Conservation (phyloP, 2,329 filamentous ascomycete genomes). For the Hypoxylon sp. region DNA sequence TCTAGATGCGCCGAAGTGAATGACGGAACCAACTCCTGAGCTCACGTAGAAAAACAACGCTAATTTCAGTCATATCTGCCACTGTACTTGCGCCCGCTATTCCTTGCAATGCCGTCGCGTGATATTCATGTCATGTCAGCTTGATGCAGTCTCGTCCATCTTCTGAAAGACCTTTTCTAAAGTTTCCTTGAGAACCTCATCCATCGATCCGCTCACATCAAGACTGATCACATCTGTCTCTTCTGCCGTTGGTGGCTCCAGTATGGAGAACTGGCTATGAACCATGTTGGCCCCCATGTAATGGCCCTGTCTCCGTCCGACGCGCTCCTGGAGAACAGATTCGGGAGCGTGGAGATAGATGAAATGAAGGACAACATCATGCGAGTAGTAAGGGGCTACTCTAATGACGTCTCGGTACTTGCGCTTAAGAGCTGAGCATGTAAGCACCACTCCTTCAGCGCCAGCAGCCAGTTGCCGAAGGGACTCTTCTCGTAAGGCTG, state of each 20-base stretch:
- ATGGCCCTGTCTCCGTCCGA: conserved; percentile 81
- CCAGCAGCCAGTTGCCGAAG: conserved; percentile 68
- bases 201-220: conserved; percentile 72
- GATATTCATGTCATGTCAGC: conserved; percentile 32
- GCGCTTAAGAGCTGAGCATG: conserved; percentile 95
- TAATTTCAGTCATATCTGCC: conserved; percentile 24
- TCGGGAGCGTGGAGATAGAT: conserved; percentile 88
- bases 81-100: conserved; percentile 11
- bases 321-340: conserved; percentile 79
- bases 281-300: conserved; percentile 99
- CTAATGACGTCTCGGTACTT: conserved; percentile 96
- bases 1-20: conserved; percentile 40
- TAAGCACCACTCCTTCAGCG: conserved; percentile 85
- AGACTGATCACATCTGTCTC: conserved; percentile 80
- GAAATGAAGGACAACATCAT: conserved; percentile 86
- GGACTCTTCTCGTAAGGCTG: conserved; percentile 77
- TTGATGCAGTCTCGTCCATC: conserved; percentile 60
- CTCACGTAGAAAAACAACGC: conserved; percentile 30
- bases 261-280: conserved; percentile 85
- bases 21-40: conserved; percentile 38
- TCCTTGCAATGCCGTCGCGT: conserved; percentile 27
- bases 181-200: conserved; percentile 72
- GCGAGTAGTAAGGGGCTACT: conserved; percentile 81
- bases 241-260: conserved; percentile 83
- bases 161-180: conserved; percentile 68